Evolutionary conservation across 495 filamentous ascomycete genomes (phyloP), one percentile per base, ranked within the genome.

Genomic region (Trichocladium antarcticum): DNA sequence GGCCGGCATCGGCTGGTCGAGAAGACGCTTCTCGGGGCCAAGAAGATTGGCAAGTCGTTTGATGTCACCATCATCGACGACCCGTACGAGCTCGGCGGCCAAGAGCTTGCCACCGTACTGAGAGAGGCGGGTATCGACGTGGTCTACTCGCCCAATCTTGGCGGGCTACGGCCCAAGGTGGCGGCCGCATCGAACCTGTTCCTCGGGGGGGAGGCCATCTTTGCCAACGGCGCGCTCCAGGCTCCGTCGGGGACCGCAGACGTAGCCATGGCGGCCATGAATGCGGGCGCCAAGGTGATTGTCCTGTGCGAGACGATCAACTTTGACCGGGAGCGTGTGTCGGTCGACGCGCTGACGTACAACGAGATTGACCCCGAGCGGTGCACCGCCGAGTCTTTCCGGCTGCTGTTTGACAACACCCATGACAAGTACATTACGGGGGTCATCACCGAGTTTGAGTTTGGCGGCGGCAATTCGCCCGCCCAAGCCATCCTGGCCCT

Each of bases 281-380:
- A 82, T 40, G 66, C 71, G 14, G 77, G 78, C 40, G 77, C 87
- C 29, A 86, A 89, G 2, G 89, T 98, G 34, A 81, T 90, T 28
- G 87, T 93, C 4, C 85, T 86, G 50, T 96, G 89, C 63, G 90
- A 98, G 72, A 89, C 83, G 2, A 79, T 98, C 70, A 98, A 97
- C 65, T 95, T 95, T 67, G 89, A 86, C 19, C 17, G 64, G 1
- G 92, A 95, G 56, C 79, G 83, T 45, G 87, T 95, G 5, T 84
- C 87, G 8, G 77, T 93, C 0, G 92, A 95, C 66, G 85, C 85
- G 29, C 89, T 98, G 53, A 88, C 92, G 19, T 81, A 83, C 44
- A 97, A 98, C 65, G 92, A 98, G 71, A 81, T 96, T 49, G 89
- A 82, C 22, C 76, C 77, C 0, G 71, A 74, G 51, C 54, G 65